Evolutionary conservation across 805 yeast genomes (phyloP), one percentile per base, ranked within the genome.

Genomic region (Yamadazyma endophytica): DNA sequence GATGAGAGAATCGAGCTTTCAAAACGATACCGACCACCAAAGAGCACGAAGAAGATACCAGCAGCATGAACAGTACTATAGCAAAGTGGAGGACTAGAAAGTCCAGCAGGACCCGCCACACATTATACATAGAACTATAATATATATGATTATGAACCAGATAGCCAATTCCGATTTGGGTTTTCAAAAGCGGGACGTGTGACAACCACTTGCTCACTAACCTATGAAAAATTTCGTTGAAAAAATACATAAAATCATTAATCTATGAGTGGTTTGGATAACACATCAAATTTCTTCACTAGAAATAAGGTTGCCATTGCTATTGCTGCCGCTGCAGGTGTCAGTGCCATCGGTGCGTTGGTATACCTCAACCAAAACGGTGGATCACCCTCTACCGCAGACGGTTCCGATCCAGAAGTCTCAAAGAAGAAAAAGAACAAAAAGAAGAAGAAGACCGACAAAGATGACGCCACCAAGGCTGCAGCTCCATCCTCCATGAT

Each of bases 291-390:
- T 33, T 73, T 74, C 49, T 60, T 74, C 35, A 58, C 68, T 30
- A 59, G 69, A 43, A 73, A 82, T 63, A 80, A 72, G 54, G 62
- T 75, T n/a, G 83, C 81, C 24, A 68, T 82, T 33, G 61, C 76
- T 19, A 73, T 81, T 27, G 68, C 86, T 8, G 73, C 78, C 6
- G 71, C 78, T 39, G 82, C 82, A 30, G 75, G 77, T 37, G 72
- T 76, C 31, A 70, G 80, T 22, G 85, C 80, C 18, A 71, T 74
- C 21, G 78, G 81, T 34, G 81, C 84, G 7, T 77, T 73, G 45
- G 73, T 70, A 45, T 67, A 65, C 42, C 61, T 58, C 43, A 56
- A 62, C 37, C 60, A 47, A 43, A 44, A 42, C 24, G 13, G 9
- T 13, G 22, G 29, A 11, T 11, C 33, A 8, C 15, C 16, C 7